Conservation (phyloP, 192 early-diverging fungal genomes). For the Coemansia sp. region DNA sequence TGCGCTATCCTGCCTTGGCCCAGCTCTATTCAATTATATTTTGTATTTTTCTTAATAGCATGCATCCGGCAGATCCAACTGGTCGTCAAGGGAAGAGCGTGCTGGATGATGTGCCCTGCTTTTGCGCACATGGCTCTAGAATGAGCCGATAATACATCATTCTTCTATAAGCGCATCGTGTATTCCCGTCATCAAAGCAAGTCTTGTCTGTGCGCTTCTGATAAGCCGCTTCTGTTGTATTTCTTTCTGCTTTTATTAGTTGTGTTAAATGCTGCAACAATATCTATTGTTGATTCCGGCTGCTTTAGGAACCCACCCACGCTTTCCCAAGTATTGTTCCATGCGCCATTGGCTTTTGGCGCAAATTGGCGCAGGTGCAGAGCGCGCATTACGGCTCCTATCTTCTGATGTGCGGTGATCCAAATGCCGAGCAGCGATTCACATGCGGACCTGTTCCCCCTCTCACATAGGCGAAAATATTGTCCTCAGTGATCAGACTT, state of each 20-base stretch:
- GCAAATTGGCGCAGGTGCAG: background rate
- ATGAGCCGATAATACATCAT: background rate
- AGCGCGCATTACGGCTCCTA: background rate
- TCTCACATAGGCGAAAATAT: background rate
- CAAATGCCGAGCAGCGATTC: background rate
- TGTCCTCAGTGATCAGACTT: background rate
- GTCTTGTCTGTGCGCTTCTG: background rate
- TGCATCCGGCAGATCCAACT: no score
- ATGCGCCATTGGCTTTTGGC: background rate
- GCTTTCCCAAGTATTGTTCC: background rate
- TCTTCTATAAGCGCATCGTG: no score
- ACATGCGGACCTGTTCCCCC: background rate
- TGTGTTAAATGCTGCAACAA: constrained; percentile 9
- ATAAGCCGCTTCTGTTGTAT: background rate
- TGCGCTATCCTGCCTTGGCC: no score
- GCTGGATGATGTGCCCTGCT: no score
- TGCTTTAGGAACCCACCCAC: background rate
- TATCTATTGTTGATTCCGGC: constrained; percentile 9
- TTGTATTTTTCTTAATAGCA: no score
- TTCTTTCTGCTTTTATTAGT: background rate
- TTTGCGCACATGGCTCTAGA: background rate
- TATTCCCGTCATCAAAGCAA: no score
- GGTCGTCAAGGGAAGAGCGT: no score
- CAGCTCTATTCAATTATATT: no score
- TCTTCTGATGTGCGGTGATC: background rate